phyloP scores from a whole-genome alignment of 805 yeast genomes.

The Ogataea angusta region DNA sequence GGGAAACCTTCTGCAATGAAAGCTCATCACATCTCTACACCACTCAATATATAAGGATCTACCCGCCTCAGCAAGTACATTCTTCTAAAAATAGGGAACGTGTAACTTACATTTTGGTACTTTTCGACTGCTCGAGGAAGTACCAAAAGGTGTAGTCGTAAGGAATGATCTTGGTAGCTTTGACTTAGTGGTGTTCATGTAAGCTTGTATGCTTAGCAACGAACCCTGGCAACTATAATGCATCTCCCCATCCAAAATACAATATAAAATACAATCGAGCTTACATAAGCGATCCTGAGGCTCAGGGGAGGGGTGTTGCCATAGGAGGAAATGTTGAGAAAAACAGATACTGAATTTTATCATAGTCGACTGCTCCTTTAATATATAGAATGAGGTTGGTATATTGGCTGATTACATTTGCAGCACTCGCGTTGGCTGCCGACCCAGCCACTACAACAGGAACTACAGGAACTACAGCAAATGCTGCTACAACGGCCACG shows the following conservation, averaged over 20 bases:
- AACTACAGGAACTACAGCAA: conserved; percentile 8
- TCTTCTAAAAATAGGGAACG: not conserved
- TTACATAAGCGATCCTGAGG: not conserved
- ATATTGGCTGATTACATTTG: conserved; percentile 7
- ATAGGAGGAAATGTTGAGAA: not conserved
- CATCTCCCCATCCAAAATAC: not conserved
- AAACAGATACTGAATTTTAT: conserved; percentile 3
- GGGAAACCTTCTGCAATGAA: not conserved
- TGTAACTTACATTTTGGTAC: no score
- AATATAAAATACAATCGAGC: not conserved
- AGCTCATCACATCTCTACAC: not conserved
- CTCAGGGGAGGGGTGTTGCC: not conserved
- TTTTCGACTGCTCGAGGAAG: no score
- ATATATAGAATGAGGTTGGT: conserved; percentile 9
- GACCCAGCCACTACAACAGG: conserved; percentile 15
- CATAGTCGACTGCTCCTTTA: not conserved
- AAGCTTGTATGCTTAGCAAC: no score
- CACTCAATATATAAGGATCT: not conserved
- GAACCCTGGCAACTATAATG: not conserved
- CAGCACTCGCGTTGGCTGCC: conserved; percentile 12
- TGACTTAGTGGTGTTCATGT: no score
- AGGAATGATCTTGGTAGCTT: no score
- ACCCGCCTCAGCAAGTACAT: not conserved
- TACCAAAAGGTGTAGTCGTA: no score
- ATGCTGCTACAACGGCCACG: conserved; percentile 17